These are phyloP conservation scores for Phytopythium chamaehyphon DNA, from an alignment of 352 stramenopile genomes.

Conservation along the genomic window DNA sequence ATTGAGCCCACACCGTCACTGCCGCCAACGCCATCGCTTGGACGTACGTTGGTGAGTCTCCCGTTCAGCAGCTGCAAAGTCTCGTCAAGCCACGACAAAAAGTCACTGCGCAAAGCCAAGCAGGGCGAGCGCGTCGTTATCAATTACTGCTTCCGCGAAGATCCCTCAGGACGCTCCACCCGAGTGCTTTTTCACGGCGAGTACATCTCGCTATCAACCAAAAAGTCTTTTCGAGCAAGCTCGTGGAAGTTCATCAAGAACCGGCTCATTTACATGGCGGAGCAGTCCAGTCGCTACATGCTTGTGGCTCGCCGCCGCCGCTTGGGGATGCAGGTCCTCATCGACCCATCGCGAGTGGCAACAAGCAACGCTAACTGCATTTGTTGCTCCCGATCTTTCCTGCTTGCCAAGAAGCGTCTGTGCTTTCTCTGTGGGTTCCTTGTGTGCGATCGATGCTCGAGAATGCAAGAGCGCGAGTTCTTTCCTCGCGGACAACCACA, in stretches of 20 bases:
- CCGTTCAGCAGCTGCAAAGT: conserved; percentile 13
- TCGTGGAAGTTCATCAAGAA: conserved; percentile 9
- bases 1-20: neutral
- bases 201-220: conserved; percentile 13
- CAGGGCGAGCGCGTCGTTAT: conserved; percentile 37
- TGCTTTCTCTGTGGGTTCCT: conserved; percentile 50
- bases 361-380: conserved; percentile 29
- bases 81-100: conserved; percentile 7
- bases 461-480: conserved; percentile 35
- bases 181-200: conserved; percentile 42
- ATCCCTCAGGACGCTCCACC: conserved; percentile 19
- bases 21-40: conserved; percentile 5
- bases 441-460: conserved; percentile 44
- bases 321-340: conserved; percentile 44
- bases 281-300: conserved; percentile 24
- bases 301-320: conserved; percentile 35
- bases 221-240: neutral
- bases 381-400: conserved; percentile 38
- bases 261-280: conserved; percentile 18
- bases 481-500: conserved; percentile 18
- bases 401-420: conserved; percentile 23
- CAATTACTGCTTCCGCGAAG: conserved; percentile 43
- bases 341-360: conserved; percentile 23
- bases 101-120: conserved; percentile 5
- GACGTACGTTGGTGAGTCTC: conserved; percentile 3